These are phyloP conservation scores for Debaryomycetaceae sp. DNA, from an alignment of 1,139 yeast species.

Conservation along the genomic window DNA sequence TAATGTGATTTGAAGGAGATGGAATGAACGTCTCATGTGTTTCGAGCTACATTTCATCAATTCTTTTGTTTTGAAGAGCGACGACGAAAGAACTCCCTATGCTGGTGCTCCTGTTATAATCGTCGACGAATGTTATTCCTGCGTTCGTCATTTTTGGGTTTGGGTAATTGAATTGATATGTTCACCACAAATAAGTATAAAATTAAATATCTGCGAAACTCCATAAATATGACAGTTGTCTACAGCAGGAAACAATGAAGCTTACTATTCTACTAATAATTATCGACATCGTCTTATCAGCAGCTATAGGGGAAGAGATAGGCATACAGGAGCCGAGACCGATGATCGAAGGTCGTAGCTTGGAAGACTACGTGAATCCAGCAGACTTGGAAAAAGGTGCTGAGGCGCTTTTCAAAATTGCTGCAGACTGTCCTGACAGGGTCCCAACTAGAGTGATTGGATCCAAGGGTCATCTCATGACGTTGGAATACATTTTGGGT, in stretches of 20 bases:
- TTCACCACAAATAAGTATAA: not conserved
- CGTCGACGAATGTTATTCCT: no score
- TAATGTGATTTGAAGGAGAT: no score
- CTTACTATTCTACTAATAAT: not conserved
- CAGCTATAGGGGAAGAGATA: not conserved
- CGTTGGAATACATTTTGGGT: not conserved
- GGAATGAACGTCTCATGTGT: no score
- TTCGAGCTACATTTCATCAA: no score
- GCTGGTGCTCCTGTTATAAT: no score
- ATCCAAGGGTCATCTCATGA: slow-evolving; percentile 1
- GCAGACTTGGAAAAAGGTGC: slow-evolving; percentile 1
- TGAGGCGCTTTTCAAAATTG: not conserved
- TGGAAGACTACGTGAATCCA: slow-evolving; percentile 2
- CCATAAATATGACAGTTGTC: not conserved
- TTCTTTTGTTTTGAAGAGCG: no score
- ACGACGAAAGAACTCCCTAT: no score
- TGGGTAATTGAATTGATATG: not conserved
- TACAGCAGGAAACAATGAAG: not conserved
- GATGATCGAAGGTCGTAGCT: slow-evolving; percentile 2
- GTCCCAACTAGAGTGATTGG: slow-evolving; percentile 3
- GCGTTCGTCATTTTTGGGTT: no score
- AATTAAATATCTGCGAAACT: not conserved
- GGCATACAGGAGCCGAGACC: not conserved
- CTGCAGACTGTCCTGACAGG: not conserved
- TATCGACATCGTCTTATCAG: not conserved